Evolutionary conservation across 2,329 filamentous ascomycete species (phyloP).

Genomic region (Botrytis aclada): DNA sequence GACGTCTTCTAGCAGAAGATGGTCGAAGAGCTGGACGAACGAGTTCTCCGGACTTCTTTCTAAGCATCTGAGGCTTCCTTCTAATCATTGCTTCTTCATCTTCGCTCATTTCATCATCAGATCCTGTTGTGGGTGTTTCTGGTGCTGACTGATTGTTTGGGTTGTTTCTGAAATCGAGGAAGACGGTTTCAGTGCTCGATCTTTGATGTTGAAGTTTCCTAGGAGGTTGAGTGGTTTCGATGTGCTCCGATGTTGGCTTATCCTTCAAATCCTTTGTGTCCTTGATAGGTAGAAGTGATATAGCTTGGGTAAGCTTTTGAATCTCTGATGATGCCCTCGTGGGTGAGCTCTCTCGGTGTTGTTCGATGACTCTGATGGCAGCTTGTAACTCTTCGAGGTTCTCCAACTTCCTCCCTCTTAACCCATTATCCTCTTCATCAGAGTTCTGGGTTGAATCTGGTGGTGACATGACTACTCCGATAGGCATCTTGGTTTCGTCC

Average conservation of each 20-base stretch:
- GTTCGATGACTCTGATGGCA: slow-evolving; percentile 76
- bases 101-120: slow-evolving; percentile 54
- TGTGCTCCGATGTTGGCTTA: slow-evolving; percentile 23
- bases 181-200: slow-evolving; percentile 46
- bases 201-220: slow-evolving; percentile 34
- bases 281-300: slow-evolving; percentile 39
- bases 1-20: slow-evolving; percentile 68
- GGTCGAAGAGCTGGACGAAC: slow-evolving; percentile 87
- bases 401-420: slow-evolving; percentile 30
- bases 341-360: slow-evolving; percentile 59
- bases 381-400: slow-evolving; percentile 64
- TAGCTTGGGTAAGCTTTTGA: slow-evolving; percentile 29
- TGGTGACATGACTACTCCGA: slow-evolving; percentile 83
- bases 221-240: slow-evolving; percentile 24
- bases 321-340: slow-evolving; percentile 31
- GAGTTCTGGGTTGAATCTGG: slow-evolving; percentile 80
- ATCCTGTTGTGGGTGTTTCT: slow-evolving; percentile 50
- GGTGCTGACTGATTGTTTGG: slow-evolving; percentile 39
- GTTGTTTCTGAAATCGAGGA: slow-evolving; percentile 35
- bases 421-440: slow-evolving; percentile 67
- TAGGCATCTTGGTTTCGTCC: slow-evolving; percentile 69
- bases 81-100: slow-evolving; percentile 54
- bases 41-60: slow-evolving; percentile 97
- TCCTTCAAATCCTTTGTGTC: slow-evolving; percentile 34
- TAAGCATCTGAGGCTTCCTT: slow-evolving; percentile 83